Conservation (phyloP, 306 rosid genomes). For the Cucurbita argyrosperma region DNA sequence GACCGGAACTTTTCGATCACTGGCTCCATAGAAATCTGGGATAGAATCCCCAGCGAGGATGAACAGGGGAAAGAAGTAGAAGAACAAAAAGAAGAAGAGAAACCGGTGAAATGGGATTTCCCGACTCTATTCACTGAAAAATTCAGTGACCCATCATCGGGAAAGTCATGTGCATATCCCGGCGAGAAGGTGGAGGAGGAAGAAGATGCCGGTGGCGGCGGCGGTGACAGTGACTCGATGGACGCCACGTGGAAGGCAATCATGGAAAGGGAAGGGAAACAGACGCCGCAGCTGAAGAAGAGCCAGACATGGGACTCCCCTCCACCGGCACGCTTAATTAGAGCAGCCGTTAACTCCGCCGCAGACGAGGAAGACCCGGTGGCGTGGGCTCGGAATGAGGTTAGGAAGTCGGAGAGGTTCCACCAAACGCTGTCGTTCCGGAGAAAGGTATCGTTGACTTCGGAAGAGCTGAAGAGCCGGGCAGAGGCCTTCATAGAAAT, state of each 20-base stretch:
- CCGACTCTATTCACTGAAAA: constrained; percentile 8
- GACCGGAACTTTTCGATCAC: constrained; percentile 6
- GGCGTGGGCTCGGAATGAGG: constrained; percentile 47
- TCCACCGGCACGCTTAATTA: constrained; percentile 15
- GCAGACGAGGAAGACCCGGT: constrained; percentile 25
- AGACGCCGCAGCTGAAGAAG: constrained; percentile 23
- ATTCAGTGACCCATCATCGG: constrained; percentile 12
- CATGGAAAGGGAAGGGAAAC: constrained; percentile 27
- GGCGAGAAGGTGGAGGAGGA: neutral
- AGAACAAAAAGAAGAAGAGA: constrained; percentile 7
- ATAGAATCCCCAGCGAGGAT: neutral
- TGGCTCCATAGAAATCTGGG: neutral
- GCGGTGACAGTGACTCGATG: constrained; percentile 19
- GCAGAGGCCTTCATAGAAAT: constrained; percentile 58
- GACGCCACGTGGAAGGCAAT: constrained; percentile 47
- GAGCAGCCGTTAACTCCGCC: constrained; percentile 2
- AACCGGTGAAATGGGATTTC: neutral
- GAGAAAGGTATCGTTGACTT: constrained; percentile 57
- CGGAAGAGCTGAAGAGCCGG: constrained; percentile 46
- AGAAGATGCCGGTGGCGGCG: constrained; percentile 2
- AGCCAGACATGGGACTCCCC: constrained; percentile 35
- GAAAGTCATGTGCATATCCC: constrained; percentile 5
- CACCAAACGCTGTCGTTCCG: constrained; percentile 35
- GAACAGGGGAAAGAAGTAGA: neutral
- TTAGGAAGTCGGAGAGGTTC: constrained; percentile 56